Percentiles rank a stretch among this genome's conserved stretches.
phyloP scores from a whole-genome alignment of 1,284 basidiomycete genomes.

The Exobasidium cylindrosporum region DNA sequence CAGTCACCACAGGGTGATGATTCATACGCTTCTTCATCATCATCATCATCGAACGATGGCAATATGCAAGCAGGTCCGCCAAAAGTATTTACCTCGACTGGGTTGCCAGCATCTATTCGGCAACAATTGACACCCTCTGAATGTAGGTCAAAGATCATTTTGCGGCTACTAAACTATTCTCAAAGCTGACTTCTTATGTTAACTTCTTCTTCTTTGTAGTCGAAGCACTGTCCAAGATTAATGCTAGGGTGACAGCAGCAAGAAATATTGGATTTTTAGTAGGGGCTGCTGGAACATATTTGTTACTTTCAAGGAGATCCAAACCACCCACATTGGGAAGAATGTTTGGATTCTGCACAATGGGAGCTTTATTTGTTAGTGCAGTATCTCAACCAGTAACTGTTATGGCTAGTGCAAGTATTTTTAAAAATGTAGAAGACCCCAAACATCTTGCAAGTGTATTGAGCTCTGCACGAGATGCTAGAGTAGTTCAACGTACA shows the following conservation, averaged over 20 bases:
- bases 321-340: background rate
- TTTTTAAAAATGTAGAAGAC: constrained; percentile 1
- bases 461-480: background rate
- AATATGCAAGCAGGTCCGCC: too few species aligned
- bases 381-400: background rate
- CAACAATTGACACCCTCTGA: background rate
- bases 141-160: background rate
- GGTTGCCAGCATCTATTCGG: background rate
- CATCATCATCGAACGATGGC: background rate
- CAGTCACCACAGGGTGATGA: background rate
- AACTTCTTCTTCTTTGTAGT: background rate
- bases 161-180: background rate
- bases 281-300: constrained; percentile 1
- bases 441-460: background rate
- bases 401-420: background rate
- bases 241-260: background rate
- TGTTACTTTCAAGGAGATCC: background rate
- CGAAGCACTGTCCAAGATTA: background rate
- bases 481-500: background rate
- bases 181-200: background rate
- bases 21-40: background rate
- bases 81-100: background rate
- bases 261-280: background rate
- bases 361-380: background rate
- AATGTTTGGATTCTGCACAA: background rate